Conservation (phyloP, 805 yeast genomes). For the Candida germanica region DNA sequence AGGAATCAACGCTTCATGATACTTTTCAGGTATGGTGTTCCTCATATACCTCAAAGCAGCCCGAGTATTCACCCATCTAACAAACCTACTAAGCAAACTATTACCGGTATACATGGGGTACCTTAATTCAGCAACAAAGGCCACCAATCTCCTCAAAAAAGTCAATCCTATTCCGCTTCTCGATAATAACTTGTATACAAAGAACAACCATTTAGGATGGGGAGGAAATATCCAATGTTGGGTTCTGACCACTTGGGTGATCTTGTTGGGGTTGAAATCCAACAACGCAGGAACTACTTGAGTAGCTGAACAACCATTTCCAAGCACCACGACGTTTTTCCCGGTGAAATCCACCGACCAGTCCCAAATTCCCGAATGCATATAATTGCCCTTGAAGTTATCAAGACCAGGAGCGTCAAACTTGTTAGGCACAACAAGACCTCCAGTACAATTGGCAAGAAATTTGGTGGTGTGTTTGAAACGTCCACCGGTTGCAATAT, state of each 20-base stretch:
- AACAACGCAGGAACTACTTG: constrained; percentile 39
- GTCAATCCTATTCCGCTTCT: constrained; percentile 25
- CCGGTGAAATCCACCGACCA: constrained; percentile 29
- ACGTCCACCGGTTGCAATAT: constrained; percentile 28
- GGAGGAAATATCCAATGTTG: constrained; percentile 41
- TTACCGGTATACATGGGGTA: constrained; percentile 35
- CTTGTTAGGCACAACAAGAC: constrained; percentile 35
- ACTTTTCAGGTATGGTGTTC: constrained; percentile 28
- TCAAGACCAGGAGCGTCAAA: constrained; percentile 30
- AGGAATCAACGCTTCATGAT: constrained; percentile 32
- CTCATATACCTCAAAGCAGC: constrained; percentile 24
- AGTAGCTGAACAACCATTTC: constrained; percentile 43
- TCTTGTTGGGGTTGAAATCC: constrained; percentile 19
- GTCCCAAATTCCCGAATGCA: constrained; percentile 42
- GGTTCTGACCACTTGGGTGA: constrained; percentile 33
- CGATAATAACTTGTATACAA: constrained; percentile 23
- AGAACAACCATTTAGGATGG: constrained; percentile 21
- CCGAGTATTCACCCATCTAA: constrained; percentile 23
- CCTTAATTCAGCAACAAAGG: constrained; percentile 29
- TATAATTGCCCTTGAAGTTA: constrained; percentile 32
- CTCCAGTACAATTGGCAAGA: constrained; percentile 30
- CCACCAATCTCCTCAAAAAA: constrained; percentile 26
- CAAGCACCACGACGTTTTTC: constrained; percentile 37
- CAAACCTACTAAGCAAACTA: constrained; percentile 21
- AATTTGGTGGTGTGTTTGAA: constrained; percentile 28